These are phyloP conservation scores for Aspergillus campestris DNA, from an alignment of 495 filamentous ascomycete genomes.

Conservation along the genomic window DNA sequence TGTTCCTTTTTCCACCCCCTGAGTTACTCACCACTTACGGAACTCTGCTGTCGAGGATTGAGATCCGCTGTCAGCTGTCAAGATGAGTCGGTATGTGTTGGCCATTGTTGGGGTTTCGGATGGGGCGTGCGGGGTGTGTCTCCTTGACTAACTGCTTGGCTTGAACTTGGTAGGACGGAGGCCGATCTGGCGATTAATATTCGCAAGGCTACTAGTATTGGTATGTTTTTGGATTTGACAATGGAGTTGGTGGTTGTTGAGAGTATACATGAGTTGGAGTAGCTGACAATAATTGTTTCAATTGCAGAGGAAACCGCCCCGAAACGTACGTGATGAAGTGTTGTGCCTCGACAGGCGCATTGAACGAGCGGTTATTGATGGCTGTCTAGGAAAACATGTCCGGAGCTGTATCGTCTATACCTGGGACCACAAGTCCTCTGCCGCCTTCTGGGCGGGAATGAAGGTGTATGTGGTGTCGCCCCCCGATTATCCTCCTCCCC, in stretches of 20 bases:
- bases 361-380: slow-evolving; percentile 3
- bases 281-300: slow-evolving; percentile 19
- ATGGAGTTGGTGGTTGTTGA: too few relatives aligned
- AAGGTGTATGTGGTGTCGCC: slow-evolving; percentile 65
- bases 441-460: slow-evolving; percentile 95
- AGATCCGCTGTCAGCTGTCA: slow-evolving; percentile 15
- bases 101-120: too few relatives aligned
- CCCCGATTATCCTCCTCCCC: too few relatives aligned
- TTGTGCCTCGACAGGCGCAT: background rate
- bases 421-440: slow-evolving; percentile 97
- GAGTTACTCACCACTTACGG: too few relatives aligned
- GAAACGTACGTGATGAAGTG: slow-evolving; percentile 55
- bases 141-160: too few relatives aligned
- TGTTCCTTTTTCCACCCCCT: too few relatives aligned
- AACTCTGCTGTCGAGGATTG: too few relatives aligned
- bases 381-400: slow-evolving; percentile 75
- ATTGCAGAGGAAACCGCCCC: slow-evolving; percentile 80
- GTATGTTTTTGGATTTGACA: slow-evolving; percentile 28
- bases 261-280: slow-evolving; percentile 1
- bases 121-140: too few relatives aligned
- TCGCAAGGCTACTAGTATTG: slow-evolving; percentile 87
- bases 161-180: slow-evolving; percentile 57
- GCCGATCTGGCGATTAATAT: slow-evolving; percentile 92
- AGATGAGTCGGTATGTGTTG: slow-evolving; percentile 39
- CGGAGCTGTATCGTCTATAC: slow-evolving; percentile 97